These are phyloP conservation scores for Gossypium bickii DNA, from an alignment of 345 rosid genomes.

Conservation along the genomic window DNA sequence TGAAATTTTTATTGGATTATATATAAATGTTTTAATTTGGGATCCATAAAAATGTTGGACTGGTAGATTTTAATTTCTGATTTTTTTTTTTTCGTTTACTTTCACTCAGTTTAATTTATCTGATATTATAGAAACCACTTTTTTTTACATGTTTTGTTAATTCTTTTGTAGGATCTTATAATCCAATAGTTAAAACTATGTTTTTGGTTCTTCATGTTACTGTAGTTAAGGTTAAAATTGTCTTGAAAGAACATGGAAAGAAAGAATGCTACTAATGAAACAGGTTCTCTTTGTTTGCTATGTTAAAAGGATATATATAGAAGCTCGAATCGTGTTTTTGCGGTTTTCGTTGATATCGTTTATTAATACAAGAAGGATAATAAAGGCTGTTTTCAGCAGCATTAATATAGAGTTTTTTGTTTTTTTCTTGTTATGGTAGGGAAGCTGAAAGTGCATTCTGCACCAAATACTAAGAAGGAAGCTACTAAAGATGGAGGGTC, in stretches of 20 bases:
- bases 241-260: neutral
- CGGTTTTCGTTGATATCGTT: neutral
- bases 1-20: slow-evolving; percentile 4
- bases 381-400: neutral
- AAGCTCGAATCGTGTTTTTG: neutral
- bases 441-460: slow-evolving; percentile 31
- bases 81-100: neutral
- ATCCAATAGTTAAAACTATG: neutral
- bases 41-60: neutral
- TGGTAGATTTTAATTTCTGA: neutral
- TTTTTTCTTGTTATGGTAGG: slow-evolving; percentile 29
- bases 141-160: neutral
- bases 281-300: neutral
- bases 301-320: neutral
- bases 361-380: neutral
- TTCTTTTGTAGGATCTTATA: neutral
- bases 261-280: neutral
- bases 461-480: slow-evolving; percentile 32
- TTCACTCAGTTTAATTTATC: neutral
- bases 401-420: neutral
- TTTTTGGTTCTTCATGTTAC: neutral
- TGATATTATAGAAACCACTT: neutral
- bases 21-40: slow-evolving; percentile 1
- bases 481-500: slow-evolving; percentile 42
- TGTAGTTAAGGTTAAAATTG: neutral